Conservation (phyloP, 2,329 filamentous ascomycete genomes). For the Cladobotryum protrusum region DNA sequence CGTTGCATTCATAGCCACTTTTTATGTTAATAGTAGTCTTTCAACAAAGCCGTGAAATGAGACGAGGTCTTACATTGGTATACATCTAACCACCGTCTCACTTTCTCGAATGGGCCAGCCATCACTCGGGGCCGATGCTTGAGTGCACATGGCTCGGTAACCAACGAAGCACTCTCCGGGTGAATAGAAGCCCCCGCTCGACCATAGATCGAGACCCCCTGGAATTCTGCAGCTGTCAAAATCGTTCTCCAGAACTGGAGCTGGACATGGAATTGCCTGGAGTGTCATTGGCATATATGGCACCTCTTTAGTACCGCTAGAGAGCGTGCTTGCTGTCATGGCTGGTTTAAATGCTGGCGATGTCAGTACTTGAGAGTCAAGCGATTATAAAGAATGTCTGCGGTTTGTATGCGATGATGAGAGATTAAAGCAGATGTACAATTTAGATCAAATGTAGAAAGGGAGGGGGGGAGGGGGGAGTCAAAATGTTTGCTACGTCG, state of each 20-base stretch:
- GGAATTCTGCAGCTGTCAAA: constrained; percentile 19
- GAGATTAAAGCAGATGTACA: no score
- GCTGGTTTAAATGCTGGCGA: background rate
- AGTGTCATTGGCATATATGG: constrained; percentile 21
- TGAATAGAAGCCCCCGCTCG: constrained; percentile 23
- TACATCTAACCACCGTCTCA: constrained; percentile 24
- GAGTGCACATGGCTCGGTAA: constrained; percentile 22
- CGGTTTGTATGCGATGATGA: no score
- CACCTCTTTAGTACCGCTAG: constrained; percentile 11
- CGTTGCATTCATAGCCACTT: constrained; percentile 20
- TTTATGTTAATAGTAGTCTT: background rate
- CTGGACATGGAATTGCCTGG: constrained; percentile 15
- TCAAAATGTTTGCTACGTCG: background rate
- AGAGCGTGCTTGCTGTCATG: constrained; percentile 12
- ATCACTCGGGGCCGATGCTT: constrained; percentile 13
- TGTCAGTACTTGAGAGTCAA: no score
- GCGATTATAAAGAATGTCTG: no score
- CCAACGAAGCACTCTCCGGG: constrained; percentile 25
- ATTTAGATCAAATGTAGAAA: background rate
- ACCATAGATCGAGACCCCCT: constrained; percentile 20
- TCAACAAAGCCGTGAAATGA: background rate
- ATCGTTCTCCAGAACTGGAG: constrained; percentile 17
- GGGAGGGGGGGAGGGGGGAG: background rate
- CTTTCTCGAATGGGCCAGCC: constrained; percentile 17
- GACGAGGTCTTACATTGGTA: constrained; percentile 18